A percentile compares a stretch with the other conserved stretches of the same genome.
Evolutionary conservation across 2,329 filamentous ascomycete species (phyloP).

Genomic region (Nigrograna mackinnonii): DNA sequence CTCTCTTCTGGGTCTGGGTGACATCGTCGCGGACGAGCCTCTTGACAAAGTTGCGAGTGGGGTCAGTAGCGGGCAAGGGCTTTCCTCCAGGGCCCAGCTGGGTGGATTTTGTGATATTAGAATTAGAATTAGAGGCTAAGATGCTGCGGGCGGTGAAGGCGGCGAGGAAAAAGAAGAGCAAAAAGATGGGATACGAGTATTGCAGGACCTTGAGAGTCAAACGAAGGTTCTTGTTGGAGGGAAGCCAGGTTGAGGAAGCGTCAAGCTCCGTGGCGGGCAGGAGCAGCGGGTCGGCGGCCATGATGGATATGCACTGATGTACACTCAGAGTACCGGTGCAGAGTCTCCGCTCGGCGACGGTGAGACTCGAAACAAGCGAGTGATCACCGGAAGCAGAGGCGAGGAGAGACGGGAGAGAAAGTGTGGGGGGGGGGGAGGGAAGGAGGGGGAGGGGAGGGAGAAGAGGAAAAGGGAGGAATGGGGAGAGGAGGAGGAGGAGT

Average conservation of each 20-base stretch:
- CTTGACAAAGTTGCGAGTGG: constrained; percentile 46
- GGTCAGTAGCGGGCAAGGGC: constrained; percentile 71
- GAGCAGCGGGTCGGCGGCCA: constrained; percentile 18
- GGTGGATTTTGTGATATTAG: constrained; percentile 48
- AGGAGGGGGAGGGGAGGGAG: constrained; percentile 13
- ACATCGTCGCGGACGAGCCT: constrained; percentile 58
- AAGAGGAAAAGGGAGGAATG: constrained; percentile 4
- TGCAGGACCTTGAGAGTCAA: constrained; percentile 46
- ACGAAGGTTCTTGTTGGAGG: constrained; percentile 20
- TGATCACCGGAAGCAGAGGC: constrained; percentile 2
- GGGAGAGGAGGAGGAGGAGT: constrained; percentile 5
- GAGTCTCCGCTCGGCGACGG: constrained; percentile 1
- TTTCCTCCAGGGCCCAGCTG: constrained; percentile 85
- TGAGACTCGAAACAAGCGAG: background rate
- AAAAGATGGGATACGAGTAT: constrained; percentile 64
- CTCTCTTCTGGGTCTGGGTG: constrained; percentile 66
- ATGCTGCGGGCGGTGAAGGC: constrained; percentile 67
- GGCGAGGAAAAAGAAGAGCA: constrained; percentile 66
- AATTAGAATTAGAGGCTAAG: constrained; percentile 50
- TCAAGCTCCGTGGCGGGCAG: constrained; percentile 13
- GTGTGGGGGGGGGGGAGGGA: constrained; percentile 4
- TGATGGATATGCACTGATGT: constrained; percentile 7
- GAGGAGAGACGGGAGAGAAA: constrained; percentile 13
- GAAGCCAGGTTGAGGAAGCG: constrained; percentile 18
- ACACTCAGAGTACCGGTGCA: too few relatives aligned